Base-by-base conservation (phyloP, 805 yeast genomes). In the Pichia gijzeniarum region DNA sequence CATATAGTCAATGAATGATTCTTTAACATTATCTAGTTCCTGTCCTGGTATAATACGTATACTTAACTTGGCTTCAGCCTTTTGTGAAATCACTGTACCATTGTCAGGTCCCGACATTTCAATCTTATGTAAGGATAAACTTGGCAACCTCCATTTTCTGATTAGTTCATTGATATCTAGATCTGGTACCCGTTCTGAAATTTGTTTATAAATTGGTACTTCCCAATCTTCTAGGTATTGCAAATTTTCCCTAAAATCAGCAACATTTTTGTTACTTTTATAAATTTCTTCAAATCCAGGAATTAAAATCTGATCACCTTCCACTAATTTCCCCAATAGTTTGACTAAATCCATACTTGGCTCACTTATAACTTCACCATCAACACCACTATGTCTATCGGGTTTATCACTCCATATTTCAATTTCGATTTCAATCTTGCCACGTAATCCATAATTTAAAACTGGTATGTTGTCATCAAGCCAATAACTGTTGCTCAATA, bases 311-410 rank as follows among this genome's bases (percentile, higher is more conserved):
- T 63, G 65, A 6, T 84, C 82, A 30, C 71, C 65, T 43, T 77
- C 79, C 32, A 80, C 76, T 44, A 91, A 67, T 43, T 77, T 74
- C 2, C 91, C 75, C 19, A 90, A 65, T 16, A 91, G 57, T 43
- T 81, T 83, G 35, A 90, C 74, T 62, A 91, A 64, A 59, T 91
- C 98, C 67, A 86, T 77, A 0, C 95, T 81, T 2, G 99, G 97
- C 56, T 91, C 99, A 47, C 84, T 73, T 49, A 79, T 76, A 8
- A 84, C 81, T 48, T 98, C 98, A 42, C 99, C 99, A 65, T 89
- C 95, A 9, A 93, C 93, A 50, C 99, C 99, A 0, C 97, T 87
- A 60, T 93, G 99, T 48, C 95, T 70, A 62, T 93, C 97, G 1
- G 95, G 95, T 48, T 73, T 73, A 52, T 82, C 90, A 42, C 89